Percentiles rank a stretch among this genome's conserved stretches.
Evolutionary conservation across 2,329 filamentous ascomycete species (phyloP).

Genomic region (Neofusicoccum kwambonambiense): DNA sequence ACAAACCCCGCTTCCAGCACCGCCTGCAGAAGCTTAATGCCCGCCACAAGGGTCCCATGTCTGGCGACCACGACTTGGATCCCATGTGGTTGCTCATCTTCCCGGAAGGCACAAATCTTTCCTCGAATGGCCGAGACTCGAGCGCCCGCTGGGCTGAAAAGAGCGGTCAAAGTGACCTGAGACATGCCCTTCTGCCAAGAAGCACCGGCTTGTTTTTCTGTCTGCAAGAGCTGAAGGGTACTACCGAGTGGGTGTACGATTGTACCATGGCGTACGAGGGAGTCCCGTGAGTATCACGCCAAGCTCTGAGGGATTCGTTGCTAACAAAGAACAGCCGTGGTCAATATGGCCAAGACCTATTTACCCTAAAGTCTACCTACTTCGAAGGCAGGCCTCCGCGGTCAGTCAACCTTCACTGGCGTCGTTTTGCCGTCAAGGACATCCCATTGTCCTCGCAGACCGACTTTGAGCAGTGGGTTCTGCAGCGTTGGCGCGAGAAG

Average conservation of each 20-base stretch:
- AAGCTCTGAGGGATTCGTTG: not conserved
- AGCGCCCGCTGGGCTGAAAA: constrained; percentile 78
- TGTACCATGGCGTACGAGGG: constrained; percentile 96
- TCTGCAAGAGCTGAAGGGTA: constrained; percentile 69
- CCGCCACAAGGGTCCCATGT: constrained; percentile 37
- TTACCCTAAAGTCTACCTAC: constrained; percentile 81
- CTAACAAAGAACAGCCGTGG: constrained; percentile 34
- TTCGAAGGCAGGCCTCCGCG: constrained; percentile 86
- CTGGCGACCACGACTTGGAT: constrained; percentile 53
- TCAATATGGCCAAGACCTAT: constrained; percentile 81
- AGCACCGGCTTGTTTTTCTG: constrained; percentile 81
- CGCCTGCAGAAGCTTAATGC: constrained; percentile 69
- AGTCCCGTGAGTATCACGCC: constrained; percentile 66
- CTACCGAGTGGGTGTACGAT: constrained; percentile 82
- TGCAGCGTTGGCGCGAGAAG: constrained; percentile 85
- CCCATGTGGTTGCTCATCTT: constrained; percentile 92
- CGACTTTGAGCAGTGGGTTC: constrained; percentile 78
- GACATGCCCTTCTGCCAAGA: constrained; percentile 72
- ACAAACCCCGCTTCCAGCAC: constrained; percentile 71
- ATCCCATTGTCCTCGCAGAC: constrained; percentile 75
- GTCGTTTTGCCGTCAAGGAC: constrained; percentile 73
- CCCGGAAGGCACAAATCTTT: constrained; percentile 83
- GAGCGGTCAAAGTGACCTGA: constrained; percentile 64
- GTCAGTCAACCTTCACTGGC: constrained; percentile 96
- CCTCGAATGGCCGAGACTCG: constrained; percentile 66